Percentiles rank a stretch among this genome's conserved stretches.
phyloP scores from a whole-genome alignment of 2,329 filamentous ascomycete genomes.

The Pleurostoma richardsiae region DNA sequence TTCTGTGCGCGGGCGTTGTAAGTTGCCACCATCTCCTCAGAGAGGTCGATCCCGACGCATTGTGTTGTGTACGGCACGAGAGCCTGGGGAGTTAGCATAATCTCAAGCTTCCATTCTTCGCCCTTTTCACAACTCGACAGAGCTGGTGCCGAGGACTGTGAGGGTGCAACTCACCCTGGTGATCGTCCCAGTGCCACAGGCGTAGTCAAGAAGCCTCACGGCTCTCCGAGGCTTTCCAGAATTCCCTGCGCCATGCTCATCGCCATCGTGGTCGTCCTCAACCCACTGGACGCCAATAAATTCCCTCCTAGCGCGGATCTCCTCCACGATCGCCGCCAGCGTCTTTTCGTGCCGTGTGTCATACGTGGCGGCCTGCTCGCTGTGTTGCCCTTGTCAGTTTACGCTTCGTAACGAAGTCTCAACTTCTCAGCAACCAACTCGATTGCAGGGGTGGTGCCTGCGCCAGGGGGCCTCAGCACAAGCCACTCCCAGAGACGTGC shows the following conservation, averaged over 20 bases:
- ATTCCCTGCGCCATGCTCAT: slow-evolving; percentile 17
- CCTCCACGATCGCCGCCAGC: slow-evolving; percentile 45
- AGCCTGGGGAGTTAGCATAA: slow-evolving; percentile 31
- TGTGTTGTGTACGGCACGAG: slow-evolving; percentile 58
- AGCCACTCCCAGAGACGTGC: neutral
- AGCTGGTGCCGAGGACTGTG: neutral
- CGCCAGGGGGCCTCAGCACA: neutral
- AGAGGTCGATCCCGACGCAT: slow-evolving; percentile 65
- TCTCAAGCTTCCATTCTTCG: too few species aligned
- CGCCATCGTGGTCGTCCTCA: slow-evolving; percentile 29
- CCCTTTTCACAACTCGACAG: too few species aligned
- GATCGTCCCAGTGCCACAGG: slow-evolving; percentile 66
- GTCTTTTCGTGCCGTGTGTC: slow-evolving; percentile 51
- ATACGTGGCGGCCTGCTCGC: slow-evolving; percentile 48
- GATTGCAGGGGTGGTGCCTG: neutral
- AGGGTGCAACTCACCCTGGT: slow-evolving; percentile 47
- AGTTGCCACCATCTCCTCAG: slow-evolving; percentile 62
- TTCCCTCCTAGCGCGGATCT: slow-evolving; percentile 45
- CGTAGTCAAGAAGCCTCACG: slow-evolving; percentile 66
- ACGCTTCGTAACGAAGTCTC: neutral
- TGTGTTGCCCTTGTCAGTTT: slow-evolving; percentile 17
- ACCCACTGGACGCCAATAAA: slow-evolving; percentile 60
- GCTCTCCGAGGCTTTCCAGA: slow-evolving; percentile 16
- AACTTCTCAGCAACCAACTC: neutral
- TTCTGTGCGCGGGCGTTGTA: slow-evolving; percentile 59